These are phyloP conservation scores for Phytophthora pinifolia DNA, from an alignment of 352 stramenopile species.

Conservation along the genomic window DNA sequence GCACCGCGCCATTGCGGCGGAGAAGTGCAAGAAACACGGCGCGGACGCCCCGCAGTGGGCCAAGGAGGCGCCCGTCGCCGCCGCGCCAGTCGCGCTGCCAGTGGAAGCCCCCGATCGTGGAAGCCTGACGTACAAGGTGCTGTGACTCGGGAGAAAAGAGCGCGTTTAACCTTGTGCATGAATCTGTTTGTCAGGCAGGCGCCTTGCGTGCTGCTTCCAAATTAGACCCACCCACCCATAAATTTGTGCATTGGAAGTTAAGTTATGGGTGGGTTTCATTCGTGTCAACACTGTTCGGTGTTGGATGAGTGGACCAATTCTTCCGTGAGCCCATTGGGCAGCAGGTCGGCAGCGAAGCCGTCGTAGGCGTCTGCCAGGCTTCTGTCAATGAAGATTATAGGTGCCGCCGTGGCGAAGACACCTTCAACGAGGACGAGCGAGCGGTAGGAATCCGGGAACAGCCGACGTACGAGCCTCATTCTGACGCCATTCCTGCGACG, in stretches of 20 bases:
- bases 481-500: constrained; percentile 1
- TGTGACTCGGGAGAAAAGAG: constrained; percentile 9
- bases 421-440: constrained; percentile 16
- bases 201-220: too few relatives aligned
- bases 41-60: constrained; percentile 5
- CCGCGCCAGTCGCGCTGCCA: constrained; percentile 11
- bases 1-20: constrained; percentile 50
- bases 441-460: constrained; percentile 4
- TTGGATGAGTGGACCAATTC: constrained; percentile 1
- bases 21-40: constrained; percentile 42
- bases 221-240: too few relatives aligned
- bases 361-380: too few relatives aligned
- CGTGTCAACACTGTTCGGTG: too few relatives aligned
- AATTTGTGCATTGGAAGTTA: too few relatives aligned
- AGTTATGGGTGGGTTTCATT: too few relatives aligned
- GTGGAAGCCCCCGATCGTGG: constrained; percentile 6
- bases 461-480: not conserved
- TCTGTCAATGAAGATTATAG: too few relatives aligned
- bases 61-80: not conserved
- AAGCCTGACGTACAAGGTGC: constrained; percentile 29
- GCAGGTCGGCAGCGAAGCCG: too few relatives aligned
- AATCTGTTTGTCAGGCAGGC: constrained; percentile 6
- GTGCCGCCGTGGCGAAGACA: not conserved
- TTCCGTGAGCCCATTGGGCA: not conserved
- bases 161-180: not conserved